Evolutionary conservation across 176 grass and related monocot genomes (phyloP), one percentile per base, ranked within the genome.

Genomic region (Triticum dicoccoides): DNA sequence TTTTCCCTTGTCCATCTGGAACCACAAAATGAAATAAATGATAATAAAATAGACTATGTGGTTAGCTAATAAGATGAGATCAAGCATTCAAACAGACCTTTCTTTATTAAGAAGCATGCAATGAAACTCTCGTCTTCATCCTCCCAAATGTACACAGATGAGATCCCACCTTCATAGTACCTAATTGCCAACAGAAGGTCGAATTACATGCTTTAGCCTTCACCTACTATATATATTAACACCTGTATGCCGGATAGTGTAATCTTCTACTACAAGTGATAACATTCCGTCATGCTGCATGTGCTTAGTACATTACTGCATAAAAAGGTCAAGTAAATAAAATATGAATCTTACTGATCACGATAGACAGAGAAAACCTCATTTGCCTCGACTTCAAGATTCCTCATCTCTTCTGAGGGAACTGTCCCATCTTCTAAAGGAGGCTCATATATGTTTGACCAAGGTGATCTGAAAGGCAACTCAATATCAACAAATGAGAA

Each of bases 41-140:
- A 30, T 74, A 79, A 68, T 79, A 11, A 84, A 83, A 39, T 37
- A 80, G 45, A 52, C 11, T 85, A 81, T 68, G 37, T 69, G 15
- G 51, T 39, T 58, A 63, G 82, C 27, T 61, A 80, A 87, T 13
- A 69, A 88, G 24, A 73, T 78, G 64, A 47, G 18, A 82, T 59
- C 2, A 3, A 67, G 32, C 52, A 77, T 35, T 72, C 15, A 0
- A 78, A 54, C 39, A 66, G 35, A 97, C 97, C 92, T 94, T 99
- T 99, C 90, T 99, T 99, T 88, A 94, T 94, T 82, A 99, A 93
- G 90, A 99, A 99, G 86, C 97, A 99, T 27, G 92, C 92, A 24
- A 97, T 92, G 75, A 99, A 94, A 63, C 94, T 86, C 77, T 94
- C 69, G 7, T 91, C 88, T 73, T 99, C 94, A 87, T 93, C 87